Percentiles rank a stretch among this genome's conserved stretches.
These are phyloP conservation scores for Fusarium solani-melongenae DNA, from an alignment of 2,329 filamentous ascomycete species.

Conservation along the genomic window DNA sequence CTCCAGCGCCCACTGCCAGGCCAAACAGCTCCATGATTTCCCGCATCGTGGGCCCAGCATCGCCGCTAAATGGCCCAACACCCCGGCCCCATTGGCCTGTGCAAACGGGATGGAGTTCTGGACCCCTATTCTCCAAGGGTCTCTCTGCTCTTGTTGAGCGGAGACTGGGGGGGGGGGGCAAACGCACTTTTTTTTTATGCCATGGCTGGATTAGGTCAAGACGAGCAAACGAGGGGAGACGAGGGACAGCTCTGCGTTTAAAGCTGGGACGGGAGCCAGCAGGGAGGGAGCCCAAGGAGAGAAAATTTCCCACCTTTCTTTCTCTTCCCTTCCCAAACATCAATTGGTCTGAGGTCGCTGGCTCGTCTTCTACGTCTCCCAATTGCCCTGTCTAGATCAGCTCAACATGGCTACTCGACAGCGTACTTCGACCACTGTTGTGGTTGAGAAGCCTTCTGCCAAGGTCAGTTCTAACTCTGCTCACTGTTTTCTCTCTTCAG, in stretches of 20 bases:
- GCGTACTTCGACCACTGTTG: constrained; percentile 39
- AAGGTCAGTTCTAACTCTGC: constrained; percentile 22
- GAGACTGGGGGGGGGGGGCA: neutral
- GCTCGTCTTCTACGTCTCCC: neutral
- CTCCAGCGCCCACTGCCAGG: neutral
- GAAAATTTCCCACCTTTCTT: neutral
- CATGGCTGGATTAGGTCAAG: constrained; percentile 40
- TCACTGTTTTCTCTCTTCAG: neutral
- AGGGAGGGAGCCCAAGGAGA: neutral
- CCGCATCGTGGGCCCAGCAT: constrained; percentile 33
- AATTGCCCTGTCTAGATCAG: neutral
- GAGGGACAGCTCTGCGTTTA: neutral
- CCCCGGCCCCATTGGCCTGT: constrained; percentile 30
- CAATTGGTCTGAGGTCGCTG: neutral
- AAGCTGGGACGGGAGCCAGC: neutral
- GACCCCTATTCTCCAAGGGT: constrained; percentile 37
- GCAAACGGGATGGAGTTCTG: constrained; percentile 11
- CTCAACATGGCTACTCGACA: constrained; percentile 41
- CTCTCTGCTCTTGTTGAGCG: constrained; percentile 12
- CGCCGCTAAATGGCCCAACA: constrained; percentile 22
- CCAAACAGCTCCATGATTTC: constrained; percentile 35
- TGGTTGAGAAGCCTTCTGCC: constrained; percentile 23
- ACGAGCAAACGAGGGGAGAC: neutral
- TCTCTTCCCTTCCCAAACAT: constrained; percentile 1
- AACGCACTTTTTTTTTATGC: constrained; percentile 24